A percentile compares a stretch with the other conserved stretches of the same genome.
These are phyloP conservation scores for Nicotiana knightiana DNA, from an alignment of 257 asterid species.

Conservation along the genomic window DNA sequence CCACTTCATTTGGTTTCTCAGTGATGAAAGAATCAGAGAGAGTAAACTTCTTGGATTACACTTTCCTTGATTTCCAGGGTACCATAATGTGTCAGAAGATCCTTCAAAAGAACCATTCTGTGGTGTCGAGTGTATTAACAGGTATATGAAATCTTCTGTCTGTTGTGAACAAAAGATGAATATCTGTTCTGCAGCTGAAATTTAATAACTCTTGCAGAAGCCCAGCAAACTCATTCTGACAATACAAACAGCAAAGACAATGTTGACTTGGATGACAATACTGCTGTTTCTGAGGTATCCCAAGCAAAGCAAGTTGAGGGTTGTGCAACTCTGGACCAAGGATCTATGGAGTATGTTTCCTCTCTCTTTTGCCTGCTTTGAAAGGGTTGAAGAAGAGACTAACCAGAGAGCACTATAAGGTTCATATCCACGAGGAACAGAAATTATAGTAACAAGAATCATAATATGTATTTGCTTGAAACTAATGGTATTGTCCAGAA, in stretches of 20 bases:
- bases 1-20: slow-evolving; percentile 66
- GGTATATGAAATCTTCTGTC: slow-evolving; percentile 29
- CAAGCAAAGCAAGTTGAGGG: slow-evolving; percentile 36
- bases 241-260: slow-evolving; percentile 8
- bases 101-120: slow-evolving; percentile 21
- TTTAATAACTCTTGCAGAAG: slow-evolving; percentile 26
- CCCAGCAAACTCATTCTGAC: slow-evolving; percentile 19
- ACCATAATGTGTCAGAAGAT: slow-evolving; percentile 71
- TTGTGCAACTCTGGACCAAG: slow-evolving; percentile 30
- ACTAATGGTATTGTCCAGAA: not conserved
- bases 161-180: not conserved
- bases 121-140: slow-evolving; percentile 22
- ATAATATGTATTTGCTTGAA: not conserved
- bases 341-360: slow-evolving; percentile 35
- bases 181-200: not conserved
- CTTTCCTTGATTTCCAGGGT: slow-evolving; percentile 79
- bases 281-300: slow-evolving; percentile 35
- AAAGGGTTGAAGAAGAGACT: not conserved
- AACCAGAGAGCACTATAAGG: not conserved
- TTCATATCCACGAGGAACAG: not conserved
- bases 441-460: not conserved
- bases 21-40: slow-evolving; percentile 52
- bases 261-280: slow-evolving; percentile 28
- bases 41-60: slow-evolving; percentile 39
- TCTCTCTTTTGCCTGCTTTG: not conserved